These are phyloP conservation scores for Ceratocystis albifundus DNA, from an alignment of 2,329 filamentous ascomycete species.

Conservation along the genomic window DNA sequence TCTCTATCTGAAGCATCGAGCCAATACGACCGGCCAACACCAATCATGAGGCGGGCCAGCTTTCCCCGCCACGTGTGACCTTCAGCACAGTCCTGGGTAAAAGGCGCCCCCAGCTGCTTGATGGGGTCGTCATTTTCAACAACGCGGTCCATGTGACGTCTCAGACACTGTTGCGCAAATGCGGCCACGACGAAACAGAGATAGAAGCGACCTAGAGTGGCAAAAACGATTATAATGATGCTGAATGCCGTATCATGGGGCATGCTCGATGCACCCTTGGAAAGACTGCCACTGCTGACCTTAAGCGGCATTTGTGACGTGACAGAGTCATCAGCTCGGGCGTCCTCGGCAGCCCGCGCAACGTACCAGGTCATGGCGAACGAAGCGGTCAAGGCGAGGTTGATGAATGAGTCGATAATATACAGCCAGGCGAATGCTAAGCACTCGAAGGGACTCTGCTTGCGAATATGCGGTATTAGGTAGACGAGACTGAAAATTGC, in stretches of 20 bases:
- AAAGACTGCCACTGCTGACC: constrained; percentile 16
- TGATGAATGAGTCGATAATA: constrained; percentile 68
- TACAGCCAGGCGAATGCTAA: constrained; percentile 78
- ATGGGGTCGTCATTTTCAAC: constrained; percentile 19
- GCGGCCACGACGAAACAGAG: constrained; percentile 75
- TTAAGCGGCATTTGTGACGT: constrained; percentile 21
- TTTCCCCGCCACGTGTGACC: constrained; percentile 70
- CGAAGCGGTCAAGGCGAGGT: constrained; percentile 66
- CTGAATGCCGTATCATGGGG: constrained; percentile 57
- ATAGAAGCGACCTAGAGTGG: constrained; percentile 70
- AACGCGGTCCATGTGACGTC: constrained; percentile 43
- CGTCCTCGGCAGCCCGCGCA: constrained; percentile 39
- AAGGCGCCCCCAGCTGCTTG: constrained; percentile 41
- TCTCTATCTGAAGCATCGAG: constrained; percentile 55
- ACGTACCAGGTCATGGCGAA: constrained; percentile 84
- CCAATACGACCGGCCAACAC: constrained; percentile 68
- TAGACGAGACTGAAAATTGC: constrained; percentile 56
- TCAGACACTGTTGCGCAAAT: constrained; percentile 65
- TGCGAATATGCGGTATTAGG: constrained; percentile 69
- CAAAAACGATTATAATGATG: constrained; percentile 59
- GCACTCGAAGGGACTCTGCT: constrained; percentile 65
- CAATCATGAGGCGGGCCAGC: constrained; percentile 67
- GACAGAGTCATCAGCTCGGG: constrained; percentile 20
- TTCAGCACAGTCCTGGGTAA: constrained; percentile 56
- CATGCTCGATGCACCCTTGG: constrained; percentile 24